phyloP scores from a whole-genome alignment of 179 eudicot genomes.

The Silene noctiflora region DNA sequence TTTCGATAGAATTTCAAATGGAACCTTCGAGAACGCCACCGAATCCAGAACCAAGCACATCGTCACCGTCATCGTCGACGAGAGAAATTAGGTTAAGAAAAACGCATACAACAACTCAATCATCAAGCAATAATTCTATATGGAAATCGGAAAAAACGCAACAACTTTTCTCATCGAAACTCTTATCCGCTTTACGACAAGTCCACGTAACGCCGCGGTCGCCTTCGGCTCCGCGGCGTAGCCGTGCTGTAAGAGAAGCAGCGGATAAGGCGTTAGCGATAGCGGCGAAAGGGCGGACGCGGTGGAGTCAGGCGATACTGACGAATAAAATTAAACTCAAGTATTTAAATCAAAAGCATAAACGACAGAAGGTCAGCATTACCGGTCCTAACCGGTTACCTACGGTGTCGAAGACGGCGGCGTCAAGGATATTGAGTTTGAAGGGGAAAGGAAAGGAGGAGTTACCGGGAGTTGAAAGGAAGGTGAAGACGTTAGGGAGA shows the following conservation, averaged over 20 bases:
- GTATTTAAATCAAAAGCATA: constrained; percentile 49
- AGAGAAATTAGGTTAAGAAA: constrained; percentile 36
- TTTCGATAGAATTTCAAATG: too few relatives aligned
- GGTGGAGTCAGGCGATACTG: constrained; percentile 92
- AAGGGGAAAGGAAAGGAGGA: constrained; percentile 45
- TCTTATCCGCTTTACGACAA: constrained; percentile 62
- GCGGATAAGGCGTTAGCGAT: constrained; percentile 70
- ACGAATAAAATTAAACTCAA: constrained; percentile 57
- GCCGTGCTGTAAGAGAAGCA: constrained; percentile 58
- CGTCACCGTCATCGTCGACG: constrained; percentile 27
- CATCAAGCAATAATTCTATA: constrained; percentile 24
- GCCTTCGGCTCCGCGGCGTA: constrained; percentile 41
- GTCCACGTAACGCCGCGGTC: constrained; percentile 32
- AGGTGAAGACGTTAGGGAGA: constrained; percentile 45
- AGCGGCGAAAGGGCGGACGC: constrained; percentile 65
- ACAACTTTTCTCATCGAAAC: constrained; percentile 63
- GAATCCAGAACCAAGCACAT: constrained; percentile 28
- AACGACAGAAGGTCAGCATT: constrained; percentile 27
- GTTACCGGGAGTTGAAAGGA: constrained; percentile 61
- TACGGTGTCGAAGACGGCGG: constrained; percentile 29
- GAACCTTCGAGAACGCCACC: constrained; percentile 24
- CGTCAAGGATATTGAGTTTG: constrained; percentile 42
- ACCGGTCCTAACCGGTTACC: constrained; percentile 27
- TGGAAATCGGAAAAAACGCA: constrained; percentile 80
- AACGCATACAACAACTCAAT: constrained; percentile 43